Evolutionary conservation across 805 yeast species (phyloP).

Genomic region (Barnettozyma californica): DNA sequence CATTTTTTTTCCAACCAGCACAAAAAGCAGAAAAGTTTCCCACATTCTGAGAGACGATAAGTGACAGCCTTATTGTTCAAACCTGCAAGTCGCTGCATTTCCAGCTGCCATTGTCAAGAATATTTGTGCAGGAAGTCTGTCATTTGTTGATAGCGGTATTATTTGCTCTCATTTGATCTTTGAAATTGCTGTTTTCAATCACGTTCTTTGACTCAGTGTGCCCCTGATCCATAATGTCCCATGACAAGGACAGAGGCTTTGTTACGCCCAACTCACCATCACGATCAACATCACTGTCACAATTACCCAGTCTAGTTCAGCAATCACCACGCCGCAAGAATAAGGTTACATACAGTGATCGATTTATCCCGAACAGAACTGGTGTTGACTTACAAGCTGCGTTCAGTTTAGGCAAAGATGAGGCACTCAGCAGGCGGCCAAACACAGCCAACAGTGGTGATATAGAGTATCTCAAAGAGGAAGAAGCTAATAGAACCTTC

Average conservation of each 20-base stretch:
- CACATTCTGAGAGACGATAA: not conserved
- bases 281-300: slow-evolving; percentile 25
- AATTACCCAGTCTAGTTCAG: slow-evolving; percentile 9
- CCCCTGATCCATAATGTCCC: slow-evolving; percentile 14
- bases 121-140: not conserved
- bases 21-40: not conserved
- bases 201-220: not conserved
- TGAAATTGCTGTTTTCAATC: not conserved
- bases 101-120: not conserved
- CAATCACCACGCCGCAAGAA: slow-evolving; percentile 33
- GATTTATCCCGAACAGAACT: slow-evolving; percentile 83
- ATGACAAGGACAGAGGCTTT: slow-evolving; percentile 17
- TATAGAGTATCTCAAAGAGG: slow-evolving; percentile 61
- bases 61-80: not conserved
- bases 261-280: slow-evolving; percentile 28
- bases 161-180: not conserved
- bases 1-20: not conserved
- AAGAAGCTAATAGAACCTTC: slow-evolving; percentile 84
- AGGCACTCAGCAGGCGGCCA: slow-evolving; percentile 19
- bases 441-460: slow-evolving; percentile 33
- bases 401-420: slow-evolving; percentile 20
- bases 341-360: slow-evolving; percentile 62
- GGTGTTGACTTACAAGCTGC: slow-evolving; percentile 89
- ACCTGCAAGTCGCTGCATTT: not conserved
- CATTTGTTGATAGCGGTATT: not conserved